phyloP scores from a whole-genome alignment of 129 eudicot species.

The Scalesia atractyloides region DNA sequence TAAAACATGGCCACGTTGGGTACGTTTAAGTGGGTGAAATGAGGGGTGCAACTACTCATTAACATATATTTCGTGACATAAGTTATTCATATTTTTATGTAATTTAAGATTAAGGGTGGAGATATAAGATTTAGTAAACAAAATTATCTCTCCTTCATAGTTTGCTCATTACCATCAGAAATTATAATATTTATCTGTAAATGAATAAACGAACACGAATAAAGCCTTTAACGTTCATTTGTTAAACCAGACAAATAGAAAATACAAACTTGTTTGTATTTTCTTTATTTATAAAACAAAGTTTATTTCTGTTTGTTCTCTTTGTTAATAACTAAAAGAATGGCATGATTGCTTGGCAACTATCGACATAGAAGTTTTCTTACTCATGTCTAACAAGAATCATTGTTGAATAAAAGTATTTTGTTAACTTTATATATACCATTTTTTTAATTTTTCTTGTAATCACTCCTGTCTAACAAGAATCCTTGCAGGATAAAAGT shows the following conservation, averaged over 20 bases:
- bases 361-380: not conserved
- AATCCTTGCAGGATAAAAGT: not conserved
- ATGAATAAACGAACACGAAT: too few relatives aligned
- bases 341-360: constrained; percentile 4
- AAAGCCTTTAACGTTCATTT: too few relatives aligned
- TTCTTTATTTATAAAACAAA: too few relatives aligned
- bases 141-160: not conserved
- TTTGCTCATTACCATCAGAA: too few relatives aligned
- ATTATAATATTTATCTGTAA: too few relatives aligned
- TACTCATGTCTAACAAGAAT: constrained; percentile 11
- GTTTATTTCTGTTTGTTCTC: too few relatives aligned
- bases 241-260: too few relatives aligned
- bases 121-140: too few relatives aligned
- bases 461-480: constrained; percentile 5
- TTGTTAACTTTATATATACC: not conserved
- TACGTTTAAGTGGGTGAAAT: constrained; percentile 17
- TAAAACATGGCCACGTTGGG: constrained; percentile 30
- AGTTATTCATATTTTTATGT: not conserved
- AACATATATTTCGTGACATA: not conserved
- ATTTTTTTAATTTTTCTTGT: not conserved
- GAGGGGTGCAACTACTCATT: constrained; percentile 27
- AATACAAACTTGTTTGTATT: too few relatives aligned
- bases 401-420: not conserved
- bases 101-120: not conserved
- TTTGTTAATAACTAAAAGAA: too few relatives aligned